Percentiles rank a stretch among this genome's conserved stretches.
These are phyloP conservation scores for Leishmania major DNA, from an alignment of 208 protist genomes.

Conservation along the genomic window DNA sequence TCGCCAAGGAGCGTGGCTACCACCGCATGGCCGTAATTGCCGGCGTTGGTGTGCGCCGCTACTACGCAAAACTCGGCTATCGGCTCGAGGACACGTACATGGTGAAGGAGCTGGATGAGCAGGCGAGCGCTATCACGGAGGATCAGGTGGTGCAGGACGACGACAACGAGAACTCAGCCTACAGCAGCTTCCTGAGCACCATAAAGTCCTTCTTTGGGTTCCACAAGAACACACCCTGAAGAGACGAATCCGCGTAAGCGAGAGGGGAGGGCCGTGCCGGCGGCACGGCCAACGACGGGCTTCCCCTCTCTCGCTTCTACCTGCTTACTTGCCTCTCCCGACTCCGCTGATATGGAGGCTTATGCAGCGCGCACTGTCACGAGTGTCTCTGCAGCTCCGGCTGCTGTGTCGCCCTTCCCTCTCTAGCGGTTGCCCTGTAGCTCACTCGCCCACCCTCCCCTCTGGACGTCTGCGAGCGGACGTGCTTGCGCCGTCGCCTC, in stretches of 20 bases:
- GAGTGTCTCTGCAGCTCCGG: background rate
- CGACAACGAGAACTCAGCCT: constrained; percentile 72
- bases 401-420: background rate
- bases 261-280: background rate
- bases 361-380: background rate
- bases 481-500: background rate
- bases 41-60: constrained; percentile 98
- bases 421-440: background rate
- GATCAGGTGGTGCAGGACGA: constrained; percentile 77
- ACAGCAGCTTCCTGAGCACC: constrained; percentile 41
- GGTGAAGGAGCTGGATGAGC: constrained; percentile 66
- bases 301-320: background rate
- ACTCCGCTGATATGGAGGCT: background rate
- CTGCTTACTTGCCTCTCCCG: background rate
- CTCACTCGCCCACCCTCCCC: background rate
- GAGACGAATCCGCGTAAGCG: background rate
- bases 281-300: no score
- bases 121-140: constrained; percentile 65
- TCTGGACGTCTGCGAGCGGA: background rate
- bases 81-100: constrained; percentile 86
- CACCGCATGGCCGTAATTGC: constrained; percentile 95
- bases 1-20: constrained; percentile 92
- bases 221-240: constrained; percentile 1
- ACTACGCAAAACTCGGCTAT: constrained; percentile 99
- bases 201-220: constrained; percentile 70